Evolutionary conservation across 768 basidiomycete genomes (phyloP).

Genomic region (Galerina marginata): DNA sequence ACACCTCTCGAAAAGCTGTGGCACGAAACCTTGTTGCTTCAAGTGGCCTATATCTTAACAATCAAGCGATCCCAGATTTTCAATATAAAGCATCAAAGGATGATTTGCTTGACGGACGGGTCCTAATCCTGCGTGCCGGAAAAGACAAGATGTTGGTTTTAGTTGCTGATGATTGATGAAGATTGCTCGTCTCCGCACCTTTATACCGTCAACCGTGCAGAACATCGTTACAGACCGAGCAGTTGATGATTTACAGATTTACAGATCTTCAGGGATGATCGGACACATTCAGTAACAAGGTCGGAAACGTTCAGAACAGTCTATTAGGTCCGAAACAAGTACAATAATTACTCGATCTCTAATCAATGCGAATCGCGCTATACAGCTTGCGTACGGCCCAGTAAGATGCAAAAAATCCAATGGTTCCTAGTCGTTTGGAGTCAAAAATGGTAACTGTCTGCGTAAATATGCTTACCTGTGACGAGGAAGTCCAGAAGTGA

Average conservation of each 20-base stretch:
- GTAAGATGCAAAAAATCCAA: constrained; percentile 90
- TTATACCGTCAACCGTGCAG: too few species aligned
- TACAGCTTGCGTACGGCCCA: constrained; percentile 91
- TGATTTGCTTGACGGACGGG: constrained; percentile 62
- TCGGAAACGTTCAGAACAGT: background rate
- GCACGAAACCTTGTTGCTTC: constrained; percentile 65
- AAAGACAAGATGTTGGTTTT: constrained; percentile 70
- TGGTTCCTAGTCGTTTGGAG: constrained; percentile 63
- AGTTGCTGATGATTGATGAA: constrained; percentile 12
- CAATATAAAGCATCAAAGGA: constrained; percentile 43
- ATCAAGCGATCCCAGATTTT: constrained; percentile 55
- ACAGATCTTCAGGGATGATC: too few species aligned
- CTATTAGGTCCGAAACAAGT: background rate
- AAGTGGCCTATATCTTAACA: constrained; percentile 79
- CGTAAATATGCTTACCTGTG: constrained; percentile 60
- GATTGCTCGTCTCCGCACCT: background rate
- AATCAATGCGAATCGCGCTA: constrained; percentile 80
- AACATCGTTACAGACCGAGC: too few species aligned
- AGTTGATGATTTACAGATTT: too few species aligned
- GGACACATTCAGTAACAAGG: too few species aligned
- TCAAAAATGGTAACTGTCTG: background rate
- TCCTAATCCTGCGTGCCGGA: constrained; percentile 75
- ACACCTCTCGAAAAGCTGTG: constrained; percentile 52
- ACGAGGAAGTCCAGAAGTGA: constrained; percentile 86
- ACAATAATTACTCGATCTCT: constrained; percentile 15